A percentile compares a stretch with the other conserved stretches of the same genome.
Conservation (phyloP, 2,329 filamentous ascomycete species). For the Sporothrix euskadiensis region DNA sequence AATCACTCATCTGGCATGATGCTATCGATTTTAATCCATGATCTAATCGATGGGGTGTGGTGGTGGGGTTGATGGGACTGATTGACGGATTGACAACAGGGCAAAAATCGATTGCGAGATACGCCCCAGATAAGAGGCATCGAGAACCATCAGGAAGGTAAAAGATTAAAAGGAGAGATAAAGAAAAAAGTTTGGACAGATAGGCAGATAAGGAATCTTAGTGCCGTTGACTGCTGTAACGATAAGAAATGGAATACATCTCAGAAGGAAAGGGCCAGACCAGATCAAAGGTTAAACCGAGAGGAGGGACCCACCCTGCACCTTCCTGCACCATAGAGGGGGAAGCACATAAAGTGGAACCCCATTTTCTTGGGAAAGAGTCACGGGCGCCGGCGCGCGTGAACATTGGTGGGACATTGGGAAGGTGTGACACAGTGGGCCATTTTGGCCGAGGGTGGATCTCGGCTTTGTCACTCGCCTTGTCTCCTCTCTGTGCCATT, state of each 20-base stretch:
- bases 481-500: background rate
- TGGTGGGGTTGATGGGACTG: constrained; percentile 1
- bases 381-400: constrained; percentile 15
- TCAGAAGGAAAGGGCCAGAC: background rate
- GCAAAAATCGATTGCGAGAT: constrained; percentile 4
- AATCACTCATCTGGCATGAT: background rate
- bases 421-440: background rate
- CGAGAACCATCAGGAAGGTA: constrained; percentile 6
- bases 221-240: background rate
- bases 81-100: background rate
- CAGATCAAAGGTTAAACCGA: background rate
- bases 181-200: background rate
- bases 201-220: background rate
- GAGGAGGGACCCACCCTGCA: constrained; percentile 18
- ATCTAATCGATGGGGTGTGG: background rate
- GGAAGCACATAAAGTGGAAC: background rate
- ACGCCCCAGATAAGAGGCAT: background rate
- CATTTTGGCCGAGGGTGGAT: constrained; percentile 13
- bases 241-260: background rate
- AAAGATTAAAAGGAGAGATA: background rate
- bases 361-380: constrained; percentile 11
- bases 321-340: background rate
- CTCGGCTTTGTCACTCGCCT: background rate
- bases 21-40: background rate
- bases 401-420: background rate